Evolutionary conservation across 2,329 filamentous ascomycete genomes (phyloP).

Genomic region (Aureobasidium melanogenum): DNA sequence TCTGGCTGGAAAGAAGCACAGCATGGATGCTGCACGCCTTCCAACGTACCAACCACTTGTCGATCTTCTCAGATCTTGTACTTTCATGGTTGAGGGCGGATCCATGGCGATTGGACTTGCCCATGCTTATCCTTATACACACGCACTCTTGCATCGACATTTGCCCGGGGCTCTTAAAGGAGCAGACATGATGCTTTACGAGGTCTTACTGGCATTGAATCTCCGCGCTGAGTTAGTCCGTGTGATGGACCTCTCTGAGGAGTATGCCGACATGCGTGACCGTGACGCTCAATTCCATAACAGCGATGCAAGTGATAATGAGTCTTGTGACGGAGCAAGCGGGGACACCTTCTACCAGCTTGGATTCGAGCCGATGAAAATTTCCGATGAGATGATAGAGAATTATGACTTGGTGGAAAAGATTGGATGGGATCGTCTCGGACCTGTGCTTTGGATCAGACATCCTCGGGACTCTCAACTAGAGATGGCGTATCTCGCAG

Average conservation of each 20-base stretch:
- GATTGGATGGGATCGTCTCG: not conserved
- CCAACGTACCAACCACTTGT: conserved; percentile 30
- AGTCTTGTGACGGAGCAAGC: not conserved
- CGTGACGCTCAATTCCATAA: not conserved
- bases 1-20: conserved; percentile 17
- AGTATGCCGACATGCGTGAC: not conserved
- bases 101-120: conserved; percentile 17
- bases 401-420: not conserved
- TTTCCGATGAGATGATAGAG: not conserved
- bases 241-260: not conserved
- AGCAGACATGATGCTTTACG: conserved; percentile 21
- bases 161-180: conserved; percentile 21
- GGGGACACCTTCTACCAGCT: not conserved
- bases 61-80: conserved; percentile 22
- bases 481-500: not conserved
- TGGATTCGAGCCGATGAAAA: not conserved
- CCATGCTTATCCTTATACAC: conserved; percentile 21
- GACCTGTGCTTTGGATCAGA: not conserved
- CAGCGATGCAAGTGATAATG: not conserved
- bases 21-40: conserved; percentile 26
- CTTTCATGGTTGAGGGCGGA: conserved; percentile 28
- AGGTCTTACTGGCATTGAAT: conserved; percentile 13
- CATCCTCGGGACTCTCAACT: not conserved
- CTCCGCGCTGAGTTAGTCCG: not conserved
- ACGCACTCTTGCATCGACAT: conserved; percentile 10